Conservation (phyloP, 345 rosid genomes). For the Laguncularia racemosa region DNA sequence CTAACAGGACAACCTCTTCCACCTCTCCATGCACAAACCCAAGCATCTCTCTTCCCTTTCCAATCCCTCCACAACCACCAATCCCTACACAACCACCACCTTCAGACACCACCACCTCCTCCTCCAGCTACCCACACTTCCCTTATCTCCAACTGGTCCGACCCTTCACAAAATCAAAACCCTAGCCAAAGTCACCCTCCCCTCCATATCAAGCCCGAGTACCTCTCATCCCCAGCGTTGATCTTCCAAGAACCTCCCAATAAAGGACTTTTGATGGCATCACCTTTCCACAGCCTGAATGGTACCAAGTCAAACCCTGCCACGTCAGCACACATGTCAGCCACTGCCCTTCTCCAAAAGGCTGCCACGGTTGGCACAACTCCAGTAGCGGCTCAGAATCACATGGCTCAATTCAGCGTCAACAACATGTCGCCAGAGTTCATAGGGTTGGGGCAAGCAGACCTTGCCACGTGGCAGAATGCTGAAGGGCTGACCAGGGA, state of each 20-base stretch:
- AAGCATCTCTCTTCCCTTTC: conserved; percentile 23
- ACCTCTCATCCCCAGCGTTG: conserved; percentile 16
- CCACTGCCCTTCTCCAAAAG: conserved; percentile 92
- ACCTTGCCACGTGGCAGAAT: conserved; percentile 53
- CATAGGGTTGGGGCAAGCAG: conserved; percentile 25
- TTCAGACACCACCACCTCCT: neutral
- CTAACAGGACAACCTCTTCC: conserved; percentile 13
- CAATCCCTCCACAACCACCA: conserved; percentile 19
- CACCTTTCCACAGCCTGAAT: conserved; percentile 30
- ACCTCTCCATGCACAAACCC: conserved; percentile 11
- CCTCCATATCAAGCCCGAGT: conserved; percentile 34
- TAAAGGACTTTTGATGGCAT: conserved; percentile 8
- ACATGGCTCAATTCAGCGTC: conserved; percentile 20
- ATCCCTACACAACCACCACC: conserved; percentile 17
- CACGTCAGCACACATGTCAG: conserved; percentile 48
- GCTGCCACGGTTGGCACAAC: conserved; percentile 54
- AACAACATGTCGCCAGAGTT: conserved; percentile 22
- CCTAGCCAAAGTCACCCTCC: conserved; percentile 22
- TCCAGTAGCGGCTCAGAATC: conserved; percentile 4
- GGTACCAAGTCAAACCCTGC: conserved; percentile 10
- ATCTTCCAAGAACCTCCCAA: conserved; percentile 21
- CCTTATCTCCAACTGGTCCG: conserved; percentile 21
- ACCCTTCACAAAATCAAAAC: conserved; percentile 20
- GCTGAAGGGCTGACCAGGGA: conserved; percentile 41
- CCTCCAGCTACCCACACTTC: conserved; percentile 12